phyloP scores from a whole-genome alignment of 1,284 basidiomycete species.

The Stygiomarasmius scandens region DNA sequence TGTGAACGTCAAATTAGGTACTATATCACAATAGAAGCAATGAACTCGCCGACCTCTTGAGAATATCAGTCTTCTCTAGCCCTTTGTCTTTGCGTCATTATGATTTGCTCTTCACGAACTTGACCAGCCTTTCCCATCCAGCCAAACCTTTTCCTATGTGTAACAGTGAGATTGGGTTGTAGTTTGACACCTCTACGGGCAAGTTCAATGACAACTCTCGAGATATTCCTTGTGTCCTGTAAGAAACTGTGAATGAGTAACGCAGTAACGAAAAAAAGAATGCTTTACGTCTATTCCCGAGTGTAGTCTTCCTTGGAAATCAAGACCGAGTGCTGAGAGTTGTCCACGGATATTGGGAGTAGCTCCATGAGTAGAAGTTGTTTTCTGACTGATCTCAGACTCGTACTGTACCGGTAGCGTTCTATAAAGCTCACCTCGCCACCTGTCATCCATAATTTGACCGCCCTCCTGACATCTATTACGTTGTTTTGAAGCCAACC shows the following conservation, averaged over 20 bases:
- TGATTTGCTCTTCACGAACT: conserved; percentile 38
- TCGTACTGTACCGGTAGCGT: too few relatives aligned
- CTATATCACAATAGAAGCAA: not conserved
- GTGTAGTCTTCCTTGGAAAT: conserved; percentile 83
- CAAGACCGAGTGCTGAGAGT: conserved; percentile 58
- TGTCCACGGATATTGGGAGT: conserved; percentile 60
- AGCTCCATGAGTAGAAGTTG: too few relatives aligned
- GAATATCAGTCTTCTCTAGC: too few relatives aligned
- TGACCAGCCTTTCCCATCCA: conserved; percentile 82
- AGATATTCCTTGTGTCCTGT: conserved; percentile 86
- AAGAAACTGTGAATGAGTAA: conserved; percentile 6
- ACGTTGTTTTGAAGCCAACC: conserved; percentile 71
- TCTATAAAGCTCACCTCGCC: not conserved
- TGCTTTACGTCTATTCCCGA: conserved; percentile 79
- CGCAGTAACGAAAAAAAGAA: not conserved
- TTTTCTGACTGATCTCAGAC: too few relatives aligned
- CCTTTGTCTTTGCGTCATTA: too few relatives aligned
- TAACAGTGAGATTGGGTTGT: conserved; percentile 72
- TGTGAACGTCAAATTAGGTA: too few relatives aligned
- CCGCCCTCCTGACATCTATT: conserved; percentile 67
- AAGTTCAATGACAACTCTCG: conserved; percentile 76
- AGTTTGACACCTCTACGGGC: conserved; percentile 67
- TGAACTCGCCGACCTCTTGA: too few relatives aligned
- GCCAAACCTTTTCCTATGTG: conserved; percentile 69
- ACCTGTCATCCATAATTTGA: conserved; percentile 43